Conservation (phyloP, 1,139 yeast species). For the Candida tunisiensis region DNA sequence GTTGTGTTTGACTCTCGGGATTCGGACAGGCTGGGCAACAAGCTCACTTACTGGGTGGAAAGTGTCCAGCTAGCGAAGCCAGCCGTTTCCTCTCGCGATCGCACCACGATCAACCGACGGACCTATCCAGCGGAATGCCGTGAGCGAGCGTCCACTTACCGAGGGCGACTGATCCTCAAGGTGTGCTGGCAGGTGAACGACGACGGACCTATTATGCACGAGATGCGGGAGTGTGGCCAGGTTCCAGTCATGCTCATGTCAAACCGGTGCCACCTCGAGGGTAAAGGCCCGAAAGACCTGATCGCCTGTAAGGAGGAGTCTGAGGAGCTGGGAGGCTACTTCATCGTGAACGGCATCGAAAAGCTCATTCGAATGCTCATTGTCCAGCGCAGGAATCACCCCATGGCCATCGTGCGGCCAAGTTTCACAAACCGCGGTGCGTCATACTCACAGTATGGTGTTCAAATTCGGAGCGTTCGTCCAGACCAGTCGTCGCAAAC, state of each 20-base stretch:
- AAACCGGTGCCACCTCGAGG: slow-evolving; percentile 81
- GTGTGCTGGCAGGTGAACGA: slow-evolving; percentile 78
- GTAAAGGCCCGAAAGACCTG: slow-evolving; percentile 64
- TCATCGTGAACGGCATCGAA: slow-evolving; percentile 92
- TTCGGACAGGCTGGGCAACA: slow-evolving; percentile 60
- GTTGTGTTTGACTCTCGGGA: slow-evolving; percentile 72
- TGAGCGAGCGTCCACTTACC: slow-evolving; percentile 49
- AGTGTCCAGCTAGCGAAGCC: slow-evolving; percentile 82
- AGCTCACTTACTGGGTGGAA: slow-evolving; percentile 41
- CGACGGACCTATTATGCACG: slow-evolving; percentile 54
- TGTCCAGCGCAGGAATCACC: slow-evolving; percentile 94
- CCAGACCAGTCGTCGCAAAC: slow-evolving; percentile 98
- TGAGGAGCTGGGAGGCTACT: slow-evolving; percentile 95
- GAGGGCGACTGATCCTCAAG: slow-evolving; percentile 47
- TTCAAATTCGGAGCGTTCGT: slow-evolving; percentile 85
- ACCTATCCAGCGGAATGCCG: slow-evolving; percentile 76
- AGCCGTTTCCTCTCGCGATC: slow-evolving; percentile 53
- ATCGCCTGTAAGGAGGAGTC: slow-evolving; percentile 74
- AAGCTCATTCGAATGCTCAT: slow-evolving; percentile 92
- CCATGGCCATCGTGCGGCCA: slow-evolving; percentile 94
- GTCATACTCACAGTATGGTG: slow-evolving; percentile 75
- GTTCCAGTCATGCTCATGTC: slow-evolving; percentile 77
- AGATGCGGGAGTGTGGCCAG: slow-evolving; percentile 81
- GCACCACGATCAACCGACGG: slow-evolving; percentile 61
- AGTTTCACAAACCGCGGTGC: slow-evolving; percentile 92